Percentiles rank a stretch among this genome's conserved stretches.
Conservation (phyloP, 169 alveolate genomes). For the Babesia bigemina region DNA sequence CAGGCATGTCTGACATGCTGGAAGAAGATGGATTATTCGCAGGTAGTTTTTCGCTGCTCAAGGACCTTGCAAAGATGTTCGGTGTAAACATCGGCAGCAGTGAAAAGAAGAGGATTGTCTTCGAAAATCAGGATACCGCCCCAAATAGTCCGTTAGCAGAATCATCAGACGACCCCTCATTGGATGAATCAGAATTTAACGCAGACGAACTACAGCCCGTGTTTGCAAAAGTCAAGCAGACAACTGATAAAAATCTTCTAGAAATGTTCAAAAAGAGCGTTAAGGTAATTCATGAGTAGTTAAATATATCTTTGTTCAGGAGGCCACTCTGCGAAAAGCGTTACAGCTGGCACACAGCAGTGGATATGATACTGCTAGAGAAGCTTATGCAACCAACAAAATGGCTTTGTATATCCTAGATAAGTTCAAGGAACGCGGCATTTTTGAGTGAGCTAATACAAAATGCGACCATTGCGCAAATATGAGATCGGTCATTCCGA, state of each 20-base stretch:
- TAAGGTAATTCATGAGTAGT: constrained; percentile 19
- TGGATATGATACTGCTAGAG: constrained; percentile 57
- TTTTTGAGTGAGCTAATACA: constrained; percentile 3
- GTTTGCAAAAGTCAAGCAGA: constrained; percentile 23
- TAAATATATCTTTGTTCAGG: constrained; percentile 11
- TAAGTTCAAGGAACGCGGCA: constrained; percentile 53
- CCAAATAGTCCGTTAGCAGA: neutral
- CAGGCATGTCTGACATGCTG: constrained; percentile 12
- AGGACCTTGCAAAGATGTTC: constrained; percentile 59
- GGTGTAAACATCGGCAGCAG: constrained; percentile 23
- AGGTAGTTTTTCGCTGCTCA: constrained; percentile 47
- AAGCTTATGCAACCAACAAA: constrained; percentile 10
- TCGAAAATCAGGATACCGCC: constrained; percentile 20
- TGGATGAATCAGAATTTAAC: neutral
- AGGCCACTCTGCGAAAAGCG: constrained; percentile 34
- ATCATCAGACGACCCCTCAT: neutral
- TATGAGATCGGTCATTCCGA: neutral
- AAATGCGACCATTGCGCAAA: neutral
- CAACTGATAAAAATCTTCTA: constrained; percentile 22
- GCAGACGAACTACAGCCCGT: constrained; percentile 33
- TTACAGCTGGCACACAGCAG: constrained; percentile 27
- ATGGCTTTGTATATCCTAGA: constrained; percentile 50
- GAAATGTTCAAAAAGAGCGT: constrained; percentile 36
- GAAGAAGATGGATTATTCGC: constrained; percentile 20
- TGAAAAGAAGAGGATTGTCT: constrained; percentile 6